Percentiles rank a stretch among this genome's conserved stretches.
Evolutionary conservation across 179 eudicot genomes (phyloP).

Genomic region (Patellifolia procumbens): DNA sequence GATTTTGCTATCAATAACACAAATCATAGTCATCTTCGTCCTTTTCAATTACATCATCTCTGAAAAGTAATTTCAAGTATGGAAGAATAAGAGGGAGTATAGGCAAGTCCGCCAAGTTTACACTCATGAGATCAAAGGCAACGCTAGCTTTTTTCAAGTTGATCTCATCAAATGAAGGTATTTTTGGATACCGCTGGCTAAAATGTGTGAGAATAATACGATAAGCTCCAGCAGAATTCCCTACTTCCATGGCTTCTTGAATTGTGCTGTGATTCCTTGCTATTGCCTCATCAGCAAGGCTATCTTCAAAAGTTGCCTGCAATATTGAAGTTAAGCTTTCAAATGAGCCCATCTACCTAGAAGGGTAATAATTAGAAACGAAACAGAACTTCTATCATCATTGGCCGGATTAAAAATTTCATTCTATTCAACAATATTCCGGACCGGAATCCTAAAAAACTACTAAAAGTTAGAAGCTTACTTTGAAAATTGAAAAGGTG

Average conservation of each 20-base stretch:
- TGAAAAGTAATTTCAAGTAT: conserved; percentile 9
- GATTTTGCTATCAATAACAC: too few relatives aligned
- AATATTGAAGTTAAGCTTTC: too few relatives aligned
- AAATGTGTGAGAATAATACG: conserved; percentile 24
- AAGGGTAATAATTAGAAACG: too few relatives aligned
- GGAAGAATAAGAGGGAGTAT: conserved; percentile 19
- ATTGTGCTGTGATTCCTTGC: conserved; percentile 15
- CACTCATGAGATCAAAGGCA: conserved; percentile 26
- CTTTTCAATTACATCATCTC: background rate
- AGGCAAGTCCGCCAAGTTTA: conserved; percentile 19
- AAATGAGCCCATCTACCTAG: too few relatives aligned
- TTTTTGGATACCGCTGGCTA: conserved; percentile 24
- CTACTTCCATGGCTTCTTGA: conserved; percentile 18
- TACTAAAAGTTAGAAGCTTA: too few relatives aligned
- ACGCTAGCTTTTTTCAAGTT: conserved; percentile 14
- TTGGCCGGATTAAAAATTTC: too few relatives aligned
- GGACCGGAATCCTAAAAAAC: background rate
- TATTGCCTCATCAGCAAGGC: conserved; percentile 18
- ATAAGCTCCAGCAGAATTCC: conserved; percentile 3
- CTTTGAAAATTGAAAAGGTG: too few relatives aligned
- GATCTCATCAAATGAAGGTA: background rate
- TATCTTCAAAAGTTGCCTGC: conserved; percentile 25
- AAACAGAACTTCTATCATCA: too few relatives aligned
- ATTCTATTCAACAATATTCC: too few relatives aligned
- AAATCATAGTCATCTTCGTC: too few relatives aligned